Evolutionary conservation across 495 filamentous ascomycete species (phyloP), one percentile per base, ranked within the genome.

Genomic region (Aspergillus incahuasiensis): DNA sequence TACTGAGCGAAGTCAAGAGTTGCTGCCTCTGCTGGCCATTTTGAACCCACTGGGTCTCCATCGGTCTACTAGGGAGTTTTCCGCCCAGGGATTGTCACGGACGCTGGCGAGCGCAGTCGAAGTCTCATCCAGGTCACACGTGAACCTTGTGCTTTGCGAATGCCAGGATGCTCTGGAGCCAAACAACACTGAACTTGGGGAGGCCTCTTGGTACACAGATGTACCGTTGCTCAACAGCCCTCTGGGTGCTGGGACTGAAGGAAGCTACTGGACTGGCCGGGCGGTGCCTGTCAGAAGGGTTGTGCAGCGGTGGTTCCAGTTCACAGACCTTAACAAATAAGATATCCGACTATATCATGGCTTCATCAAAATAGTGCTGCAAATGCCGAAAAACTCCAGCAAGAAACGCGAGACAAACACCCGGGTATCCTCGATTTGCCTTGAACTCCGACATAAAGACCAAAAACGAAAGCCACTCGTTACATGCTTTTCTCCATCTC

Each of bases 401-500:
- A 45, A 43, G 46, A 45, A 43, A 46, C 38, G 42, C 56, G 48
- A 32, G 25, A 45, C 34, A 58, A 60, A 49, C 55, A 58, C 20
- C 67, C 64, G 73, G 73, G 73, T 76, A 76, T 76, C 71, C 73
- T 74, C 64, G 61, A 68, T 57, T 59, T 55, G 68, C 63, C 55
- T 54, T 65, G 56, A 75, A 76, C 71, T 73, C 70, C 71, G 63
- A 57, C 64, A 62, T 63, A 68, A 39, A 46, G 45, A 62, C 38
- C 43, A 32, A 63, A 5, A 9, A 30, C 6, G 12, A 55, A 67
- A 52, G 49, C 32, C 38, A 32, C 55, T 28, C 20, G 32, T 86
- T 66, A 90, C 56, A 92, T 80, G 56, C 84, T 85, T 74, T 97
- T 92, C 69, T 97, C 95, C 91, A 98, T 96, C 79, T 97, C 92